phyloP scores from a whole-genome alignment of 108 stramenopile genomes.

The Skeletonema tropicum region DNA sequence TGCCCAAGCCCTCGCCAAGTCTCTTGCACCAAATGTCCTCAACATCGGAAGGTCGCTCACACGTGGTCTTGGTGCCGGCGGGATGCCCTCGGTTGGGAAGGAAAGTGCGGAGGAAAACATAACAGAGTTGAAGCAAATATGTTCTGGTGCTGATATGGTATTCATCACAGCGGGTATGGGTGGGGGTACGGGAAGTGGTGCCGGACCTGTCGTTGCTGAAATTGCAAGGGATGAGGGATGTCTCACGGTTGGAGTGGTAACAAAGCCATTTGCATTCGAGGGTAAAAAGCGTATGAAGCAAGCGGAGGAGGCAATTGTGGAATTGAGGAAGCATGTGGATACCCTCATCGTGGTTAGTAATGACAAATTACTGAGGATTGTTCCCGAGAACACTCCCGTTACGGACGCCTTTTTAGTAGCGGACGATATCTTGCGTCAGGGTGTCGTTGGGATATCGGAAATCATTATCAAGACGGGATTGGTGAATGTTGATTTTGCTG shows the following conservation, averaged over 20 bases:
- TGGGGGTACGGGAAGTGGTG: slow-evolving; percentile 90
- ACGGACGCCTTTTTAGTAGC: slow-evolving; percentile 90
- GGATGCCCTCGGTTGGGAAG: slow-evolving; percentile 84
- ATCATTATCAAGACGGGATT: slow-evolving; percentile 91
- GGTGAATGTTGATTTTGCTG: slow-evolving; percentile 95
- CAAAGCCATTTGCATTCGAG: slow-evolving; percentile 94
- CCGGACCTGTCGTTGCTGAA: slow-evolving; percentile 84
- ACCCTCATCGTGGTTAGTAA: slow-evolving; percentile 94
- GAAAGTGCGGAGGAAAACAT: slow-evolving; percentile 84
- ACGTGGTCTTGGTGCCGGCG: slow-evolving; percentile 89
- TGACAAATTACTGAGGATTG: slow-evolving; percentile 91
- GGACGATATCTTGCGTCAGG: slow-evolving; percentile 92
- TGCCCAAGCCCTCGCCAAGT: slow-evolving; percentile 84
- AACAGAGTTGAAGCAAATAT: slow-evolving; percentile 69
- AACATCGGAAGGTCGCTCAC: slow-evolving; percentile 88
- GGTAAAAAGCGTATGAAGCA: slow-evolving; percentile 87
- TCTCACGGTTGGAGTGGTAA: slow-evolving; percentile 84
- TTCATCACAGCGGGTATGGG: slow-evolving; percentile 92
- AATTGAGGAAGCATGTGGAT: slow-evolving; percentile 80
- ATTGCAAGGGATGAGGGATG: slow-evolving; percentile 79
- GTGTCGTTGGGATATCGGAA: slow-evolving; percentile 91
- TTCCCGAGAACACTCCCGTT: slow-evolving; percentile 88
- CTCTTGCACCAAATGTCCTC: slow-evolving; percentile 59
- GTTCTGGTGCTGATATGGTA: slow-evolving; percentile 83
- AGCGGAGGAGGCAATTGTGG: slow-evolving; percentile 78